Base-by-base conservation (phyloP, 352 stramenopile genomes). In the Globisporangium camurandrum region DNA sequence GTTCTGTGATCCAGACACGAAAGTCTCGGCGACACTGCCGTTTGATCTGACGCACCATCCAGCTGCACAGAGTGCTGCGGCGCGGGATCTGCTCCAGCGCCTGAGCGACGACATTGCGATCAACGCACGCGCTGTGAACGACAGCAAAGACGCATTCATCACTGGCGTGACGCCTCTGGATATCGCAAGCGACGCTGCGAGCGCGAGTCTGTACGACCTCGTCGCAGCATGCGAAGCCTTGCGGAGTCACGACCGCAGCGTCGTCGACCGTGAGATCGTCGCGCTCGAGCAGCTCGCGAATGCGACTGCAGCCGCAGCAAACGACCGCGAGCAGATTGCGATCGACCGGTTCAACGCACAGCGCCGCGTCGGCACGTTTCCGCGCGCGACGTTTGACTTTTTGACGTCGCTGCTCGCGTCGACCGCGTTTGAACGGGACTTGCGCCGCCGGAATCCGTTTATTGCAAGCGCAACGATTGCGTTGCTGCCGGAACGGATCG, bases 1-100 rank as follows among this genome's bases (percentile, higher is more conserved):
- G 1, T 88, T 85, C 20, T 85, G 75, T 40, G 74, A 91, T 17
- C 77, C 75, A 28, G 79, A 91, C 27, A 54, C 52, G 1, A 57
- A 76, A 49, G 50, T 86, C 6, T 46, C 54, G 3, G 20, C 59
- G 14, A 61, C 56, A 12, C 63, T 99, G 11, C 95, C 96, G 30
- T 99, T 99, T 59, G 84, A 98, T 49, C 60, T 99, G 26, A 88
- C 75, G 0, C 61, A 71, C 12, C 94, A 97, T 31, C 90, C 75
- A 46, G 88, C 62, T 37, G 90, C 84, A 16, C 86, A 97, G 58
- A 97, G 91, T 19, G 88, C 95, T 39, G 96, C 95, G 45, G 96
- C 93, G 7, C 91, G 97, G 62, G 91, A 97, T 56, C 85, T 97
- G 34, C 82, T 98, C 20, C 85, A 93, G 51, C 75, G 96, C 22